These are phyloP conservation scores for Diplodia scrobiculata DNA, from an alignment of 2,329 filamentous ascomycete species.

Conservation along the genomic window DNA sequence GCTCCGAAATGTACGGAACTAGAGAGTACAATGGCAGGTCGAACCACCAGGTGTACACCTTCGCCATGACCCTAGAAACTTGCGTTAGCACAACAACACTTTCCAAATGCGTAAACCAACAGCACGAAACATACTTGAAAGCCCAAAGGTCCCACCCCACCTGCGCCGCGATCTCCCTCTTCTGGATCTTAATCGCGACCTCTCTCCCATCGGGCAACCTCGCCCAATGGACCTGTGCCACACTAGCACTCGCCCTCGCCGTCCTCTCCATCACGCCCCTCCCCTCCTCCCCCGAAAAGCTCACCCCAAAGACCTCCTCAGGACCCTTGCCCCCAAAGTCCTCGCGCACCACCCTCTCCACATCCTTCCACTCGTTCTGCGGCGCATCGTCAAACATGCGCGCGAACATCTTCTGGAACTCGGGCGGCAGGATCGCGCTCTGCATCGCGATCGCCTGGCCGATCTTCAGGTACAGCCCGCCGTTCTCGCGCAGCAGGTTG, in stretches of 20 bases:
- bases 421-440: slow-evolving; percentile 85
- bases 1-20: slow-evolving; percentile 89
- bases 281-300: slow-evolving; percentile 67
- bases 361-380: slow-evolving; percentile 83
- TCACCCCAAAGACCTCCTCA: slow-evolving; percentile 91
- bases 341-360: slow-evolving; percentile 80
- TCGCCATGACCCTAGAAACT: slow-evolving; percentile 67
- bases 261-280: slow-evolving; percentile 70
- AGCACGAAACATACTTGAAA: slow-evolving; percentile 67
- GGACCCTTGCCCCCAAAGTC: slow-evolving; percentile 83
- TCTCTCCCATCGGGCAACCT: slow-evolving; percentile 80
- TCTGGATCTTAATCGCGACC: slow-evolving; percentile 95
- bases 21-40: slow-evolving; percentile 89
- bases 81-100: slow-evolving; percentile 20
- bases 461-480: slow-evolving; percentile 94
- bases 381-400: slow-evolving; percentile 98
- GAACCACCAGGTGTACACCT: slow-evolving; percentile 82
- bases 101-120: neutral
- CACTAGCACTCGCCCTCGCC: slow-evolving; percentile 79
- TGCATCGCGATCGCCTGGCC: slow-evolving; percentile 99
- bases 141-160: slow-evolving; percentile 95
- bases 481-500: slow-evolving; percentile 78
- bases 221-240: slow-evolving; percentile 97
- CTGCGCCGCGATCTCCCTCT: slow-evolving; percentile 87
- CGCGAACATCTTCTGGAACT: slow-evolving; percentile 94